Evolutionary conservation across 768 basidiomycete species (phyloP).

Genomic region (Asterophora parasitica): DNA sequence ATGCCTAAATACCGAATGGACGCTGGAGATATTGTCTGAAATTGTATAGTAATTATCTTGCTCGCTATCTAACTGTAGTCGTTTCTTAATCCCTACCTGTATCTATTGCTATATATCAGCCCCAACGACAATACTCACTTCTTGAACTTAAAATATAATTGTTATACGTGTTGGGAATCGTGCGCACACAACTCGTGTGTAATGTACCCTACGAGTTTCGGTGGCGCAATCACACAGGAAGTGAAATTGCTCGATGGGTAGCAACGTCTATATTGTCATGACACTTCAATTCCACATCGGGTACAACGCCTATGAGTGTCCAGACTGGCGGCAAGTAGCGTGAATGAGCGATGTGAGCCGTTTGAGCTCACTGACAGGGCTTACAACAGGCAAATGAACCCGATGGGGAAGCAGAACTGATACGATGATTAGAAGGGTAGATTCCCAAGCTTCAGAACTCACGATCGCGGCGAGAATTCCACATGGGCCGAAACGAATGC

Average conservation of each 20-base stretch:
- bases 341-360: not conserved
- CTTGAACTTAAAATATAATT: not conserved
- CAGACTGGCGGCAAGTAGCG: constrained; percentile 13
- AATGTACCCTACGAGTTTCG: not conserved
- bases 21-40: not conserved
- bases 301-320: constrained; percentile 28
- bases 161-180: not conserved
- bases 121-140: too few species aligned
- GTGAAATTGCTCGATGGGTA: not conserved
- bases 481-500: constrained; percentile 22
- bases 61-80: not conserved
- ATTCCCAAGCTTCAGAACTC: constrained; percentile 1
- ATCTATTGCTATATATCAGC: constrained; percentile 3
- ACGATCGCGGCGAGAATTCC: constrained; percentile 27
- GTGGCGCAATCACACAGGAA: not conserved
- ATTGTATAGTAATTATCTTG: not conserved
- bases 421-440: not conserved
- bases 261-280: constrained; percentile 3
- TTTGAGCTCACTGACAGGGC: not conserved
- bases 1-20: constrained; percentile 14
- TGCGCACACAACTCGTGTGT: not conserved
- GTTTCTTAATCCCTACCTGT: constrained; percentile 1
- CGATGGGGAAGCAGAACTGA: constrained; percentile 23
- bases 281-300: constrained; percentile 26
- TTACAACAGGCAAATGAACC: constrained; percentile 25